phyloP scores from a whole-genome alignment of 768 basidiomycete species.

The Tulasnella sp. region DNA sequence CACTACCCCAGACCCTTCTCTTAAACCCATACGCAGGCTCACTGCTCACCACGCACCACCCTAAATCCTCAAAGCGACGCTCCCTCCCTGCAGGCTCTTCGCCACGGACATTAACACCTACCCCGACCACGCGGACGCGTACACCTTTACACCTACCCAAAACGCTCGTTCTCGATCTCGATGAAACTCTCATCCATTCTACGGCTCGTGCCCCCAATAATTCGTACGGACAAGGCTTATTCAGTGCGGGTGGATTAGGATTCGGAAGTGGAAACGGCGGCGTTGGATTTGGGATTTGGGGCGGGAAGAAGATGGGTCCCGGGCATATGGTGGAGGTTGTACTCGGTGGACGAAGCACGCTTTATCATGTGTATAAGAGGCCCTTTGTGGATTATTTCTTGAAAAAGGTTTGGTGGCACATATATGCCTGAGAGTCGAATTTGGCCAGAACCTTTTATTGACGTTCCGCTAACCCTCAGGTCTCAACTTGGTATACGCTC shows the following conservation, averaged over 20 bases:
- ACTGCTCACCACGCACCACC: not conserved
- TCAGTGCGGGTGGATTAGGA: constrained; percentile 39
- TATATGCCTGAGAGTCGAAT: no score
- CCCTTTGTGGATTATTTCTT: constrained; percentile 96
- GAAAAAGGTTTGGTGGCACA: constrained; percentile 57
- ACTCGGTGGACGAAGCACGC: constrained; percentile 74
- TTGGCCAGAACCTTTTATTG: not conserved
- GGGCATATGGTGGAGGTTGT: constrained; percentile 91
- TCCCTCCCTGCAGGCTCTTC: not conserved
- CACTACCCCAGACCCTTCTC: constrained; percentile 6
- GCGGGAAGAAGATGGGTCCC: constrained; percentile 44
- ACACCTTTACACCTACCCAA: constrained; percentile 78
- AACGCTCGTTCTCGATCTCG: constrained; percentile 93
- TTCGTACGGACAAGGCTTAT: constrained; percentile 48
- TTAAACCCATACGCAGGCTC: constrained; percentile 2
- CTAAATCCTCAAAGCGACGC: not conserved
- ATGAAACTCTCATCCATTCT: constrained; percentile 97
- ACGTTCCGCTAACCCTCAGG: constrained; percentile 42
- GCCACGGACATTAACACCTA: constrained; percentile 6
- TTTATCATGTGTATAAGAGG: constrained; percentile 97
- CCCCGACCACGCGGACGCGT: constrained; percentile 37
- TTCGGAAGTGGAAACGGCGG: constrained; percentile 40
- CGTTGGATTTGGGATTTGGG: constrained; percentile 31
- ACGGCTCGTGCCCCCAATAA: constrained; percentile 62
- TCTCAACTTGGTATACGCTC: constrained; percentile 96